Percentiles rank a stretch among this genome's conserved stretches.
phyloP scores from a whole-genome alignment of 257 asterid genomes.

The Gynochthodes officinalis region DNA sequence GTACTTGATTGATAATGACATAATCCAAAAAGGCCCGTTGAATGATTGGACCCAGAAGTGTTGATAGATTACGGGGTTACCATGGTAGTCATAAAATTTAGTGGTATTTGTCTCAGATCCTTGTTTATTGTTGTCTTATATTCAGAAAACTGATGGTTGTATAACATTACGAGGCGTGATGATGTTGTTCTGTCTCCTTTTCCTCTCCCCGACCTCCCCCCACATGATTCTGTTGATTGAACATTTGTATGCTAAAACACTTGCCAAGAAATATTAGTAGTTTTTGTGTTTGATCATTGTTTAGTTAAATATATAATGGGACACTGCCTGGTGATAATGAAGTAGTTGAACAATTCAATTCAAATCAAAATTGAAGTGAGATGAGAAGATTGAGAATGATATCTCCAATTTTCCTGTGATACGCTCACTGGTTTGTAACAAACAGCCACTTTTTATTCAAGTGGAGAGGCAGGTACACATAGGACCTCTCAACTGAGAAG shows the following conservation, averaged over 20 bases:
- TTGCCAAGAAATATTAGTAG: neutral
- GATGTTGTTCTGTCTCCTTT: neutral
- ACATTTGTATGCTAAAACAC: neutral
- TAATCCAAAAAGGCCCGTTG: slow-evolving; percentile 61
- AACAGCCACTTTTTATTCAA: too few relatives aligned
- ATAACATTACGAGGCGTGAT: neutral
- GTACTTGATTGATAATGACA: slow-evolving; percentile 65
- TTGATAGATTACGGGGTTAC: slow-evolving; percentile 16
- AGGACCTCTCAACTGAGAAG: too few relatives aligned
- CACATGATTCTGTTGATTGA: neutral
- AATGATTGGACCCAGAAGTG: slow-evolving; percentile 64
- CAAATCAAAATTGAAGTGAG: too few relatives aligned
- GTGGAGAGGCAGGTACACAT: too few relatives aligned
- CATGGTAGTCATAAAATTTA: neutral
- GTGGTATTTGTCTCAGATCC: neutral
- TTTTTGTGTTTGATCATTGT: neutral
- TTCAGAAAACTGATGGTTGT: slow-evolving; percentile 5
- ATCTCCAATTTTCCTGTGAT: too few relatives aligned
- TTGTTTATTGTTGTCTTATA: neutral
- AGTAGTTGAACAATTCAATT: too few relatives aligned
- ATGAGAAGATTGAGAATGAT: too few relatives aligned
- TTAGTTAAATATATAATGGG: too few relatives aligned
- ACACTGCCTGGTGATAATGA: too few relatives aligned
- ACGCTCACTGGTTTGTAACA: too few relatives aligned
- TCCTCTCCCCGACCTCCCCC: too few relatives aligned